Evolutionary conservation across 106 monocot species (phyloP).

Genomic region (Ottelia alismoides): DNA sequence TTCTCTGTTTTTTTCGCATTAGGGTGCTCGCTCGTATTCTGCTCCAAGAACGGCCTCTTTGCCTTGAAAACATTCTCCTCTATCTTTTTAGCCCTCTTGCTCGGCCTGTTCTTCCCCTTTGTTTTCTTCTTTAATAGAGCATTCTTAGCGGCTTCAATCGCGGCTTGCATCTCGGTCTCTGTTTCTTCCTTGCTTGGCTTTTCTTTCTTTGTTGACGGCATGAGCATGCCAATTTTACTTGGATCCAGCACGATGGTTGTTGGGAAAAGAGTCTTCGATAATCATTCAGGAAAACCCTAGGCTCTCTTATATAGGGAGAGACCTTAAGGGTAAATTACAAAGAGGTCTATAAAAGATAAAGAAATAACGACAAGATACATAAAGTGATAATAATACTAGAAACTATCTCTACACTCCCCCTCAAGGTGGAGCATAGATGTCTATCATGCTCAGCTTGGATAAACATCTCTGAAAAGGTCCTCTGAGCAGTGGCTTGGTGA

Average conservation of each 20-base stretch:
- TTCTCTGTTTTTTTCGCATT: constrained; percentile 29
- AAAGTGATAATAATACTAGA: too few species aligned
- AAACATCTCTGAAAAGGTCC: too few species aligned
- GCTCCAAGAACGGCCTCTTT: constrained; percentile 50
- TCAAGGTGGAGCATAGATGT: too few species aligned
- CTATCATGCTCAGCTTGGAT: too few species aligned
- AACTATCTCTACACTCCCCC: too few species aligned
- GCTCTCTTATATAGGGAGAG: too few species aligned
- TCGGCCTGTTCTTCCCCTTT: constrained; percentile 89
- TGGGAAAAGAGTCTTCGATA: too few species aligned
- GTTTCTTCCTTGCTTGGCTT: constrained; percentile 34
- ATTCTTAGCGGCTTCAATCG: constrained; percentile 42
- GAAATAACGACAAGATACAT: too few species aligned
- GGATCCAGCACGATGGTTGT: constrained; percentile 96
- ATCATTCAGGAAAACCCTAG: too few species aligned
- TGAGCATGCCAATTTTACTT: constrained; percentile 56
- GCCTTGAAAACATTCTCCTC: constrained; percentile 57
- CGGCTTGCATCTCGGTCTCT: constrained; percentile 50
- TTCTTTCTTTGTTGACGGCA: constrained; percentile 25
- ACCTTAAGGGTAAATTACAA: too few species aligned
- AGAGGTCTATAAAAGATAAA: too few species aligned
- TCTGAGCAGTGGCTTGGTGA: too few species aligned
- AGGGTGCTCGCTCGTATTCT: constrained; percentile 16
- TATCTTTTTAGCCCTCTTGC: constrained; percentile 62
- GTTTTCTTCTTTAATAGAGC: constrained; percentile 67